phyloP scores from a whole-genome alignment of 441 rosid genomes.

The Adansonia madagascariensis region DNA sequence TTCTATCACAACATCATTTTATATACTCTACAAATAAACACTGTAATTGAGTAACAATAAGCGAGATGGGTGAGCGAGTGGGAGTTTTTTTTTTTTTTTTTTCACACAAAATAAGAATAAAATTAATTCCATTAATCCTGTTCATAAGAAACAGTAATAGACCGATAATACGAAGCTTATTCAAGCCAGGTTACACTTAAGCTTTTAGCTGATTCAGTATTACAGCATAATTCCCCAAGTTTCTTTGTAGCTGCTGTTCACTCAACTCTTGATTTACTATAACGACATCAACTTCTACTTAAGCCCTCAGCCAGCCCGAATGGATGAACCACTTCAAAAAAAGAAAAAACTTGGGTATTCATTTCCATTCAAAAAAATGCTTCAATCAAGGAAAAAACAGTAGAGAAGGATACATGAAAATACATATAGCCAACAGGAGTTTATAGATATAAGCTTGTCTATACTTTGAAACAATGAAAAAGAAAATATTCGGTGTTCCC shows the following conservation, averaged over 20 bases:
- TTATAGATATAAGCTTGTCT: constrained; percentile 18
- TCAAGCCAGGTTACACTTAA: not conserved
- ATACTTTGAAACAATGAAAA: constrained; percentile 42
- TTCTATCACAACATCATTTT: not conserved
- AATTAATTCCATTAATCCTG: not conserved
- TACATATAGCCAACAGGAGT: not conserved
- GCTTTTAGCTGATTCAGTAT: no score
- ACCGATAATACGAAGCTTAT: not conserved
- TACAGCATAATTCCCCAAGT: no score
- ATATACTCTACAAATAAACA: not conserved
- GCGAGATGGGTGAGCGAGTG: not conserved
- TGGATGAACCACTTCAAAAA: not conserved
- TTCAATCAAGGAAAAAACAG: not conserved
- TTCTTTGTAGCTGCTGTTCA: no score
- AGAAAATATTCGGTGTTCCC: constrained; percentile 33
- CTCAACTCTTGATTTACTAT: not conserved
- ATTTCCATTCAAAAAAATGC: not conserved
- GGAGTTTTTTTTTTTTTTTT: not conserved
- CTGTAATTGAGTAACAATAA: not conserved
- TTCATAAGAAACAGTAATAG: not conserved
- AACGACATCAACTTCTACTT: not conserved
- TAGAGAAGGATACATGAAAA: not conserved
- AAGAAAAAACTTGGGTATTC: not conserved
- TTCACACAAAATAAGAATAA: not conserved
- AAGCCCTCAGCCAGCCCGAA: not conserved